Base-by-base conservation (phyloP, 345 rosid species). In the Linum usitatissimum region DNA sequence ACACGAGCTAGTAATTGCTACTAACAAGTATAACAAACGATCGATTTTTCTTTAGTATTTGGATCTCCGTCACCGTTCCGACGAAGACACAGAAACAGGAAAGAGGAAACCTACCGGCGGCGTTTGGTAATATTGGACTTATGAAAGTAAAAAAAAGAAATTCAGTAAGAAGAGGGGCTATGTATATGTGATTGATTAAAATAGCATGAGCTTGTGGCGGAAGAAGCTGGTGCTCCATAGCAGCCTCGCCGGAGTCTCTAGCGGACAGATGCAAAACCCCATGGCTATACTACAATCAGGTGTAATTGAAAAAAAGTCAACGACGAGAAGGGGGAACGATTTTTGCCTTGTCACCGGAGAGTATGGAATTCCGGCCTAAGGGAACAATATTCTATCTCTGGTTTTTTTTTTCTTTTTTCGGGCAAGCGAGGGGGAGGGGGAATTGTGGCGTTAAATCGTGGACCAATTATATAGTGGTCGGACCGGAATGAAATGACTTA, bases 191-290 rank as follows among this genome's bases (percentile, higher is more conserved):
- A 30, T n/a, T 63, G 55, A 58, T 75, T 82, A 88, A 75, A 91
- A 88, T 68, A 86, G 79, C 83, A 84, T 84, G 64, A 81, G 79
- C 98, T 91, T 91, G 76, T 91, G 98, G 66, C 98, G 98, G 63
- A 91, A 91, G 83, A 91, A 91, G 77, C 98, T 91, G 0, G 98
- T 88, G 55, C 81, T 91, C 98, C 98, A 91, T 45, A 91, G 79
- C 65, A 88, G 68, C 87, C 96, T 91, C 60, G 95, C 90, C 62
- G 98, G 95, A 51, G 85, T 81, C 60, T 79, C 92, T 66, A 91
- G 68, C 39, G 91, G 95, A 54, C 88, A 88, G 49, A 85, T 76
- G 64, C 90, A 86, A 81, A 69, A 79, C 74, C 96, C 98, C 98
- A 91, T 30, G 49, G 53, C 19, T 7, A 31, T 23, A 42, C 18